Evolutionary conservation across 2,329 filamentous ascomycete species (phyloP).

Genomic region (Paecilomyces sp.): DNA sequence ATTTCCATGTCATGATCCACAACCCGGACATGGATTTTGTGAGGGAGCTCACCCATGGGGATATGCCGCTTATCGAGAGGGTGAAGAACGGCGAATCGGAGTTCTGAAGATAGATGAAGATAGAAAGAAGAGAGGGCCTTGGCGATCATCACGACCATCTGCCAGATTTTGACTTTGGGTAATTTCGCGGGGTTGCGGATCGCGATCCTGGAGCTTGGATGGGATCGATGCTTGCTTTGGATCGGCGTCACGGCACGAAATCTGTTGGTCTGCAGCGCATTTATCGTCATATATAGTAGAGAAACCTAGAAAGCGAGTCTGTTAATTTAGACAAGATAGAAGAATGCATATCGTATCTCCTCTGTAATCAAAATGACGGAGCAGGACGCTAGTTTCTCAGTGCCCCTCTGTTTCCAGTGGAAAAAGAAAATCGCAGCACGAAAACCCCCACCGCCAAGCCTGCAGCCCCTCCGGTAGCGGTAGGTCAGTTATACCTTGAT

Average conservation of each 20-base stretch:
- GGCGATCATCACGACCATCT: background rate
- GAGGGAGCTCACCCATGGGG: constrained; percentile 62
- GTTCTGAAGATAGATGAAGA: background rate
- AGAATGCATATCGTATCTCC: background rate
- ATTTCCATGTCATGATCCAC: constrained; percentile 91
- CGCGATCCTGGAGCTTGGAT: background rate
- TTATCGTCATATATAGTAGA: background rate
- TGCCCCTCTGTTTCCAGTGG: background rate
- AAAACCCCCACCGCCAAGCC: constrained; percentile 13
- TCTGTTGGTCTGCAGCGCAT: background rate
- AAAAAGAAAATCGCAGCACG: background rate
- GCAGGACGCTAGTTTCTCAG: too few species aligned
- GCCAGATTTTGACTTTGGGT: background rate
- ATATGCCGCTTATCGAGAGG: constrained; percentile 58
- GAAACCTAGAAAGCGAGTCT: background rate
- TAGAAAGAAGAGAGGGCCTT: background rate
- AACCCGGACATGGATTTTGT: constrained; percentile 66
- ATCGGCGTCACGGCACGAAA: background rate
- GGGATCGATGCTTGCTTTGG: background rate
- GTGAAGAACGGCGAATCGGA: constrained; percentile 5
- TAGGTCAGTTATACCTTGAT: background rate
- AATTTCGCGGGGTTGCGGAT: background rate
- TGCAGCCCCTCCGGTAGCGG: constrained; percentile 12
- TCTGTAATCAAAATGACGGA: background rate
- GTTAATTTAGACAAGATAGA: background rate